Percentiles rank a stretch among this genome's conserved stretches.
Evolutionary conservation across 1,284 basidiomycete genomes (phyloP).

Genomic region (Cutaneotrichosporon cyanovorans): DNA sequence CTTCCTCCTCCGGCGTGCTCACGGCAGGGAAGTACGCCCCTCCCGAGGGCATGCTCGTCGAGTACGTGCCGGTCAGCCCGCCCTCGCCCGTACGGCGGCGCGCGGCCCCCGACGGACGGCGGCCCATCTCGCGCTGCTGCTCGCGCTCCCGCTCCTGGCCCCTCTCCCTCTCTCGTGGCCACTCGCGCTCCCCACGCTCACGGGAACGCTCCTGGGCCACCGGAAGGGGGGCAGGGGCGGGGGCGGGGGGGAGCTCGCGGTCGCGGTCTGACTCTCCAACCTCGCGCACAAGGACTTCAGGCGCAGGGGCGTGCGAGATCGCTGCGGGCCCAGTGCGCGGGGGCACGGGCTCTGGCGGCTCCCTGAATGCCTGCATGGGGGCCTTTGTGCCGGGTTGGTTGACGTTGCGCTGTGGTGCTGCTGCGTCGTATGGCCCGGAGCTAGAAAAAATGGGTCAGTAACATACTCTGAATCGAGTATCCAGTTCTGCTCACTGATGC

Average conservation of each 20-base stretch:
- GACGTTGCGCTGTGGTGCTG: slow-evolving; percentile 43
- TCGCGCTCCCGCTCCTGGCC: no score
- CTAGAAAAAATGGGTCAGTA: slow-evolving; percentile 21
- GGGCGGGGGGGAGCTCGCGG: no score
- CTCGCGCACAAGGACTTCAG: neutral
- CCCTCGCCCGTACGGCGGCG: slow-evolving; percentile 21
- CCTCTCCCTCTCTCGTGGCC: no score
- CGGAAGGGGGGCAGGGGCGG: no score
- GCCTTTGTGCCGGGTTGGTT: slow-evolving; percentile 33
- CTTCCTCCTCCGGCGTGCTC: slow-evolving; percentile 8
- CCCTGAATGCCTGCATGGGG: slow-evolving; percentile 42
- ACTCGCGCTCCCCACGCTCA: no score
- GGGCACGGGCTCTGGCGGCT: slow-evolving; percentile 3
- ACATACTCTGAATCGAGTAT: no score
- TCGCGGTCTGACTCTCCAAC: no score
- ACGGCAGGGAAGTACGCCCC: slow-evolving; percentile 40
- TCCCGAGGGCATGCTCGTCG: slow-evolving; percentile 38
- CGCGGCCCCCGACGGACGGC: slow-evolving; percentile 4
- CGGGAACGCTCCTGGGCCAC: no score
- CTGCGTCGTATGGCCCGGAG: slow-evolving; percentile 45
- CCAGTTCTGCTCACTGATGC: slow-evolving; percentile 37
- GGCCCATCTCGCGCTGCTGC: neutral
- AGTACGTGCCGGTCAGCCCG: slow-evolving; percentile 43
- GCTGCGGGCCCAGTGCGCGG: slow-evolving; percentile 4
- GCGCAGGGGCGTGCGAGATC: slow-evolving; percentile 1